Evolutionary conservation across 1,139 yeast species (phyloP).

Genomic region (Hansenula sp.): DNA sequence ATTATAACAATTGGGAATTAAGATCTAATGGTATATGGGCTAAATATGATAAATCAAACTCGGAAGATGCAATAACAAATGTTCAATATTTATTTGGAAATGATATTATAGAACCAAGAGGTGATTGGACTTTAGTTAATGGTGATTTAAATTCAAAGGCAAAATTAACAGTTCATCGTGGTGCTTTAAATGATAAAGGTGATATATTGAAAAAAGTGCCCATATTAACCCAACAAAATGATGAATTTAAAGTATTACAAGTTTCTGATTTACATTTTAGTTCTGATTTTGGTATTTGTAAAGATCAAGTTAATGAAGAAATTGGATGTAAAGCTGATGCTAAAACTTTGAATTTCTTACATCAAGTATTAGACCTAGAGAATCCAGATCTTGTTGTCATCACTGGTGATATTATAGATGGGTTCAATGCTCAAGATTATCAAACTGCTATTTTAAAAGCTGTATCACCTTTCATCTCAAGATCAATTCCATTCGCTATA

Average conservation of each 20-base stretch:
- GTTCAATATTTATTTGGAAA: constrained; percentile 42
- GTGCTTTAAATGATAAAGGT: not conserved
- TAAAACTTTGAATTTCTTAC: constrained; percentile 59
- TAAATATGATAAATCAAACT: constrained; percentile 25
- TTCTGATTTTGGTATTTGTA: constrained; percentile 71
- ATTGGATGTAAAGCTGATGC: constrained; percentile 68
- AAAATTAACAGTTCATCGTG: constrained; percentile 3
- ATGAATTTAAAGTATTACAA: constrained; percentile 71
- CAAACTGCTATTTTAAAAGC: constrained; percentile 76
- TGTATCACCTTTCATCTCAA: constrained; percentile 59
- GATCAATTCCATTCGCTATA: constrained; percentile 75
- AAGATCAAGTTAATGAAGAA: constrained; percentile 59
- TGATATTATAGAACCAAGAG: constrained; percentile 46
- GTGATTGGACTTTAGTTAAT: constrained; percentile 32
- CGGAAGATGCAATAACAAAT: constrained; percentile 30
- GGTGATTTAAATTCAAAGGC: constrained; percentile 7
- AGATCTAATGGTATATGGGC: constrained; percentile 31
- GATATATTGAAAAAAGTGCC: constrained; percentile 4
- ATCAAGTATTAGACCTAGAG: constrained; percentile 61
- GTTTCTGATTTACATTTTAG: constrained; percentile 84
- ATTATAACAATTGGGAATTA: constrained; percentile 17
- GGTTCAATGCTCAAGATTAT: constrained; percentile 67
- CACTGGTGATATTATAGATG: constrained; percentile 73
- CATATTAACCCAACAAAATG: constrained; percentile 29
- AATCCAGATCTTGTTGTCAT: constrained; percentile 76